Conservation (phyloP, 208 protist genomes). For the Trypanosomatidae sp. region DNA sequence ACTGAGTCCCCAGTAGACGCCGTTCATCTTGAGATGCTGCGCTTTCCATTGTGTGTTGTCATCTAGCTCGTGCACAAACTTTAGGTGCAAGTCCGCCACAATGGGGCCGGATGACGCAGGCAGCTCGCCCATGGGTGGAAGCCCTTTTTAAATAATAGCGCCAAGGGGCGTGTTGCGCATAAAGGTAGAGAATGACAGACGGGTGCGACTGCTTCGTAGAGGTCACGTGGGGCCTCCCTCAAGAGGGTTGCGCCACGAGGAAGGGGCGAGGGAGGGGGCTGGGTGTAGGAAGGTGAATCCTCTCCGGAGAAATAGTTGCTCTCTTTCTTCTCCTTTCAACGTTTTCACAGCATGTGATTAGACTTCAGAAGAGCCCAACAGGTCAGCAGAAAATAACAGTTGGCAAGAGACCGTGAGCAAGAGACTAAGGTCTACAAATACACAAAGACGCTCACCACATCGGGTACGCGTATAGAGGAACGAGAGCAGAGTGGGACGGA, state of each 20-base stretch:
- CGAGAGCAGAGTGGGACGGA: not conserved
- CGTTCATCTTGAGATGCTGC: slow-evolving; percentile 97
- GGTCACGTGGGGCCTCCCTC: not conserved
- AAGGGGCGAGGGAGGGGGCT: not conserved
- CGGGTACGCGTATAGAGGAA: not conserved
- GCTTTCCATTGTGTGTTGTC: slow-evolving; percentile 89
- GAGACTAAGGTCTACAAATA: not conserved
- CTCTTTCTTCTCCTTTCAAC: not conserved
- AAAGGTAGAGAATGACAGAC: not conserved
- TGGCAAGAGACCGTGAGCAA: not conserved
- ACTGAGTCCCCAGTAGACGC: slow-evolving; percentile 97
- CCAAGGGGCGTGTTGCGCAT: too few species aligned
- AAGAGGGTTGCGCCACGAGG: too few species aligned
- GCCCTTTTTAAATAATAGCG: not conserved
- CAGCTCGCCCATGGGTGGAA: not conserved
- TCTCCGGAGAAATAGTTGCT: not conserved
- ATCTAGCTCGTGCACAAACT: slow-evolving; percentile 81
- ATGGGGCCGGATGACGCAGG: slow-evolving; percentile 12
- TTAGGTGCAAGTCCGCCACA: slow-evolving; percentile 59
- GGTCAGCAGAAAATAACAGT: not conserved
- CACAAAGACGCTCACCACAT: not conserved
- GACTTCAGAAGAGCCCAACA: not conserved
- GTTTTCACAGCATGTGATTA: not conserved
- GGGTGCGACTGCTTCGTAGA: not conserved
- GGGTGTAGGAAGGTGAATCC: not conserved